A percentile compares a stretch with the other conserved stretches of the same genome.
Conservation (phyloP, 1,139 yeast genomes). For the Pneumocystis jirovecii region DNA sequence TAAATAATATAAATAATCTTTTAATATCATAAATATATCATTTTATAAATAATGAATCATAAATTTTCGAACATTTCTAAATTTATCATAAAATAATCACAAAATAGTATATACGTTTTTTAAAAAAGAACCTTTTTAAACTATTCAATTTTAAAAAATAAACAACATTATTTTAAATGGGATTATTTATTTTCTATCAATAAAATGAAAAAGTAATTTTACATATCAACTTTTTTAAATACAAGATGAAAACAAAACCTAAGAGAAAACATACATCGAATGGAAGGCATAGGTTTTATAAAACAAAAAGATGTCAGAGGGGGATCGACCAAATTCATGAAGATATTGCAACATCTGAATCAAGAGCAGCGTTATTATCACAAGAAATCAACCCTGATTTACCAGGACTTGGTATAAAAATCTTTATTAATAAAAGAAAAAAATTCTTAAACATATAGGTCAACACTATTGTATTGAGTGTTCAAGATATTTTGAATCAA, state of each 20-base stretch:
- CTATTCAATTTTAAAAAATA: too few species aligned
- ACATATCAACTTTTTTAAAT: background rate
- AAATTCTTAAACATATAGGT: constrained; percentile 21
- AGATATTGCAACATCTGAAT: constrained; percentile 52
- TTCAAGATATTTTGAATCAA: constrained; percentile 79
- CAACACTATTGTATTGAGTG: constrained; percentile 91
- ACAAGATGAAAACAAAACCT: background rate
- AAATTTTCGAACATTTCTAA: too few species aligned
- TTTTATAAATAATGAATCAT: too few species aligned
- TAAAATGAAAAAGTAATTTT: too few species aligned
- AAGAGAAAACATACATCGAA: background rate
- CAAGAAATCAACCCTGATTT: constrained; percentile 80
- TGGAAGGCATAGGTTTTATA: background rate
- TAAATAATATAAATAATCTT: too few species aligned
- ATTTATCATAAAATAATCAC: too few species aligned
- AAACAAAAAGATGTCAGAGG: constrained; percentile 15
- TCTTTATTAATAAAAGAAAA: background rate
- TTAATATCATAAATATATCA: too few species aligned
- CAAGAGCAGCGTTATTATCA: constrained; percentile 49
- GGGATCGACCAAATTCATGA: constrained; percentile 65
- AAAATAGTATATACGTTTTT: too few species aligned
- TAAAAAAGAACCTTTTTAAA: too few species aligned
- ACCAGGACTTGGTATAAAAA: constrained; percentile 52
- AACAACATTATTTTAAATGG: background rate
- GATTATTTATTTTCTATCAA: too few species aligned